Percentiles rank a stretch among this genome's conserved stretches.
Conservation (phyloP, 2,329 filamentous ascomycete genomes). For the Sporothrix phasma region DNA sequence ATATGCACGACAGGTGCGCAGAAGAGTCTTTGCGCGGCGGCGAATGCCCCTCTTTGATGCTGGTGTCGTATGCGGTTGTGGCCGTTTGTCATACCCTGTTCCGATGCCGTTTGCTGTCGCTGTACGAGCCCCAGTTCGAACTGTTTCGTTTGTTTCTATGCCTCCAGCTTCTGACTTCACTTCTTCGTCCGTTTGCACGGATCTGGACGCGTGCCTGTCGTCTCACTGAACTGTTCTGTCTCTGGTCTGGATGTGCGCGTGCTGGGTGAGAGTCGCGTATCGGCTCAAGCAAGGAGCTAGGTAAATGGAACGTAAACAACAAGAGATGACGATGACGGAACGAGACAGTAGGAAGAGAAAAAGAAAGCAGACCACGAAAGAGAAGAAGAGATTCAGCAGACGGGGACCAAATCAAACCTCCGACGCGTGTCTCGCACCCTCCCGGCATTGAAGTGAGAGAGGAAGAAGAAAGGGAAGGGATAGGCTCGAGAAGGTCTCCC, state of each 20-base stretch:
- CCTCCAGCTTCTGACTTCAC: too few relatives aligned
- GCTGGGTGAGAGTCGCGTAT: neutral
- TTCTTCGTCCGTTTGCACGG: neutral
- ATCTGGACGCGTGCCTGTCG: neutral
- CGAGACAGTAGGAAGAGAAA: neutral
- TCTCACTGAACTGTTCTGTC: neutral
- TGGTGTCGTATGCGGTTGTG: neutral
- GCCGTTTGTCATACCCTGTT: neutral
- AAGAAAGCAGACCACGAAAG: slow-evolving; percentile 1
- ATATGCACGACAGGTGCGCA: neutral
- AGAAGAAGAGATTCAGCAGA: neutral
- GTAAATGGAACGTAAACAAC: neutral
- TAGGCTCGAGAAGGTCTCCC: neutral
- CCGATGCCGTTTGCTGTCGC: neutral
- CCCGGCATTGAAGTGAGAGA: neutral
- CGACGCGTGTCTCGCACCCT: neutral
- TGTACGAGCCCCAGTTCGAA: neutral
- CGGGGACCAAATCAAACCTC: neutral
- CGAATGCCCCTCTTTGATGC: neutral
- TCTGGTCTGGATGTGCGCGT: neutral
- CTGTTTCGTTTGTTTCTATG: neutral
- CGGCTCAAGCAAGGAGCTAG: slow-evolving; percentile 1
- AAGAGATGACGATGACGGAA: neutral
- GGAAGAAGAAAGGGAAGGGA: neutral
- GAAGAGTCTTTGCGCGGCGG: too few relatives aligned